Percentiles rank a stretch among this genome's conserved stretches.
phyloP scores from a whole-genome alignment of 208 protist genomes.

The Leishmania gerbilli region DNA sequence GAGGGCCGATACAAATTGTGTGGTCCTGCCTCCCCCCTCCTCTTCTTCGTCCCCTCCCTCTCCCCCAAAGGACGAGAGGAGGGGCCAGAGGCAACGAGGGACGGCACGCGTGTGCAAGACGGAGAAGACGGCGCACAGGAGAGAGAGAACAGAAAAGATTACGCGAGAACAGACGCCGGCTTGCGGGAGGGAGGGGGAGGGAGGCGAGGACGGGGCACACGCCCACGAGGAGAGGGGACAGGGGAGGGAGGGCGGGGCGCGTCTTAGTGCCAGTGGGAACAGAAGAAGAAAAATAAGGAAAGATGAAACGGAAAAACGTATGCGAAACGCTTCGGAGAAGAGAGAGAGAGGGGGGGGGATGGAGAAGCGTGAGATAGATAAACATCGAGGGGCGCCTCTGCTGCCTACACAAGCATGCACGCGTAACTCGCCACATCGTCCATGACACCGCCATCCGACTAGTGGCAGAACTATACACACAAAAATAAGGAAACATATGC shows the following conservation, averaged over 20 bases:
- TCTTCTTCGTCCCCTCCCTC: neutral
- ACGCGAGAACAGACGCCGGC: neutral
- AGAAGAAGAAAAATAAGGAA: neutral
- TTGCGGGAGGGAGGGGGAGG: neutral
- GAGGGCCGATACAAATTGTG: neutral
- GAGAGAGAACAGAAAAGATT: neutral
- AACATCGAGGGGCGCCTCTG: neutral
- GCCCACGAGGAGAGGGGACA: neutral
- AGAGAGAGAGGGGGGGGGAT: no score
- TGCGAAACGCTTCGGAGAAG: neutral
- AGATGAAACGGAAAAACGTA: neutral
- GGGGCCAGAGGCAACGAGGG: neutral
- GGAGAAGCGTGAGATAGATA: neutral
- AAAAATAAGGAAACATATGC: neutral
- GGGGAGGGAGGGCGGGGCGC: no score
- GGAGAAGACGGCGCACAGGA: neutral
- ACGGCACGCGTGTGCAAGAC: neutral
- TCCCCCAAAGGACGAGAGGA: neutral
- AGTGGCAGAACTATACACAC: neutral
- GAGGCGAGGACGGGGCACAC: no score
- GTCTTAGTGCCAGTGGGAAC: neutral
- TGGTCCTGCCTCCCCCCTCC: neutral
- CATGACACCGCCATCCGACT: neutral
- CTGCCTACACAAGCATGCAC: neutral
- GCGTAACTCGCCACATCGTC: neutral